Conservation (phyloP, 2,329 filamentous ascomycete genomes). For the Xylariaceae sp. region DNA sequence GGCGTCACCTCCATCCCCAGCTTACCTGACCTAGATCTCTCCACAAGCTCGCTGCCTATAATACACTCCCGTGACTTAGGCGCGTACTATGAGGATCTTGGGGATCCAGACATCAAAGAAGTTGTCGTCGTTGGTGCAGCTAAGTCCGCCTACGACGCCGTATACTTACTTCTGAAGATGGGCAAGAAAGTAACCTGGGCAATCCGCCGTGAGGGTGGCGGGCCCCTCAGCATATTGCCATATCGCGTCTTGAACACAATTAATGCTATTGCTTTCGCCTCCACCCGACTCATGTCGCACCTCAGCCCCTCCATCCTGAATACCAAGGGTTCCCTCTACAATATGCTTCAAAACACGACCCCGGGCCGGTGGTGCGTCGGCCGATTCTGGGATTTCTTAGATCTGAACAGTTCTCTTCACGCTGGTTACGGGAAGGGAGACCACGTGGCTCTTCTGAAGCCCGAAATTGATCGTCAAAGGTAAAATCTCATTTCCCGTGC, state of each 20-base stretch:
- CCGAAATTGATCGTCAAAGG: constrained; percentile 27
- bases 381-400: constrained; percentile 25
- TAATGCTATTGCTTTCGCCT: constrained; percentile 24
- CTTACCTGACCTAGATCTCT: constrained; percentile 23
- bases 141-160: constrained; percentile 30
- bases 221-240: constrained; percentile 24
- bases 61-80: constrained; percentile 27
- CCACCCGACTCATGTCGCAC: constrained; percentile 25
- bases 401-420: constrained; percentile 20
- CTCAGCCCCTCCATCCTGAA: constrained; percentile 26
- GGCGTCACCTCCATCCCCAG: constrained; percentile 32
- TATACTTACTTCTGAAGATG: constrained; percentile 26
- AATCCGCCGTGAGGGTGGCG: constrained; percentile 26
- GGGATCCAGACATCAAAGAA: constrained; percentile 12
- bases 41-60: constrained; percentile 17
- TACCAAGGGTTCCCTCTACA: constrained; percentile 19
- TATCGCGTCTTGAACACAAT: constrained; percentile 22
- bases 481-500: constrained; percentile 1
- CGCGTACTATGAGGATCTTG: constrained; percentile 16
- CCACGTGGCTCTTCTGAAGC: constrained; percentile 22
- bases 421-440: constrained; percentile 25
- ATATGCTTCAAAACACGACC: constrained; percentile 18
- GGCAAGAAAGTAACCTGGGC: constrained; percentile 29
- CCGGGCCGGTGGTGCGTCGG: constrained; percentile 21
- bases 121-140: constrained; percentile 27